Percentiles rank a stretch among this genome's conserved stretches.
phyloP scores from a whole-genome alignment of 225 moss, liverwort and hornwort species.

The Ulota crispa region DNA sequence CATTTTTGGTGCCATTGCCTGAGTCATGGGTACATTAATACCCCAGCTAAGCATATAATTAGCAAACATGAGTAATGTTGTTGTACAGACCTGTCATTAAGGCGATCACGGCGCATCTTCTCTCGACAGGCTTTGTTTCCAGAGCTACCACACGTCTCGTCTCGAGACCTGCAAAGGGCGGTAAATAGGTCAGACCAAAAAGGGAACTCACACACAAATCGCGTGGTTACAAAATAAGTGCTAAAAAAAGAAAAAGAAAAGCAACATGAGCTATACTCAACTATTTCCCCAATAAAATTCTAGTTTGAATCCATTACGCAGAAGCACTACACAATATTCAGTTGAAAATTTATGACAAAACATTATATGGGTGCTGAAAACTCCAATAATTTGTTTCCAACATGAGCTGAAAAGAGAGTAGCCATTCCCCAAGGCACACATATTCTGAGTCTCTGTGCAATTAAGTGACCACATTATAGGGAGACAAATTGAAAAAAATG shows the following conservation, averaged over 20 bases:
- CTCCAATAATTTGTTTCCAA: too few species aligned
- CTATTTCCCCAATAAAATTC: too few species aligned
- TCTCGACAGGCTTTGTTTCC: slow-evolving; percentile 91
- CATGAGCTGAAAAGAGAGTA: too few species aligned
- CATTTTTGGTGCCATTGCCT: too few species aligned
- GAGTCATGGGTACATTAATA: too few species aligned
- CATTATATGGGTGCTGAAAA: too few species aligned
- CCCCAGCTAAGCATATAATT: not conserved
- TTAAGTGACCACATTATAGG: not conserved
- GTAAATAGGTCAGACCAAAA: not conserved
- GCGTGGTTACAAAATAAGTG: too few species aligned
- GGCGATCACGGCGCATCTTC: slow-evolving; percentile 87
- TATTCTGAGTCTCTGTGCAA: not conserved
- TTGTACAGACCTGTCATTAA: slow-evolving; percentile 73
- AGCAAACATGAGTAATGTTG: not conserved
- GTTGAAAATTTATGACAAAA: too few species aligned
- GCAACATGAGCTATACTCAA: too few species aligned
- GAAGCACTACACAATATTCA: too few species aligned
- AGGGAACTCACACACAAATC: not conserved
- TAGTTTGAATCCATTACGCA: too few species aligned
- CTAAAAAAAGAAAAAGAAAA: too few species aligned
- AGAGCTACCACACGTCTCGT: slow-evolving; percentile 68
- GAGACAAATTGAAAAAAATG: not conserved
- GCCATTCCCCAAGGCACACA: not conserved
- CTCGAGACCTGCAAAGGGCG: slow-evolving; percentile 54